phyloP scores from a whole-genome alignment of 2,329 filamentous ascomycete species.

The Neopestalotiopsis clavispora region DNA sequence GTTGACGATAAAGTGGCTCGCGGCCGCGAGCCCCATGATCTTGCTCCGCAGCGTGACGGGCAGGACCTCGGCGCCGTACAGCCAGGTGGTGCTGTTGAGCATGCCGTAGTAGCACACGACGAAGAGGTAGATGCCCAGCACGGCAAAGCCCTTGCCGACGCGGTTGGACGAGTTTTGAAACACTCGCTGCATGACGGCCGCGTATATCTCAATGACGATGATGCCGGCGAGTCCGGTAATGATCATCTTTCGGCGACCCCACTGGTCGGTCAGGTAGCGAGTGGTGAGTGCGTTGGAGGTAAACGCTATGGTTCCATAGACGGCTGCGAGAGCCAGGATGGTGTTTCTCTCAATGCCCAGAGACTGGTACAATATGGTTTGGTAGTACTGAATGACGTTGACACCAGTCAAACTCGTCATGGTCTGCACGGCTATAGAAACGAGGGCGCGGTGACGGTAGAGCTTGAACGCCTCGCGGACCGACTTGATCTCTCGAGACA shows the following conservation, averaged over 20 bases:
- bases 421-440: conserved; percentile 60
- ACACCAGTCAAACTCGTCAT: conserved; percentile 62
- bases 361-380: conserved; percentile 59
- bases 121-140: conserved; percentile 62
- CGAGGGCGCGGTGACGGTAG: conserved; percentile 56
- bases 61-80: conserved; percentile 60
- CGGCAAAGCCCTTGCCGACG: conserved; percentile 63
- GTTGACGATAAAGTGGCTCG: conserved; percentile 60
- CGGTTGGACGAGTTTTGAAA: conserved; percentile 61
- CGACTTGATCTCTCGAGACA: conserved; percentile 57
- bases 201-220: conserved; percentile 62
- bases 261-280: conserved; percentile 19
- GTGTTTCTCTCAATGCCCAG: conserved; percentile 54
- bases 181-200: conserved; percentile 61
- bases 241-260: conserved; percentile 53
- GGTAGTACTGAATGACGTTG: conserved; percentile 57
- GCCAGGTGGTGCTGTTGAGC: conserved; percentile 59
- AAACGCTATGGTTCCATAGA: conserved; percentile 60
- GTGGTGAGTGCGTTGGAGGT: conserved; percentile 32
- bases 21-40: conserved; percentile 59
- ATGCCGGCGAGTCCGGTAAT: conserved; percentile 56
- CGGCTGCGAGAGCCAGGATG: conserved; percentile 57
- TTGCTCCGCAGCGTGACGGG: conserved; percentile 58
- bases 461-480: conserved; percentile 56
- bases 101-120: conserved; percentile 59